A percentile compares a stretch with the other conserved stretches of the same genome.
Conservation (phyloP, 768 basidiomycete species). For the Serpula lacrymans region DNA sequence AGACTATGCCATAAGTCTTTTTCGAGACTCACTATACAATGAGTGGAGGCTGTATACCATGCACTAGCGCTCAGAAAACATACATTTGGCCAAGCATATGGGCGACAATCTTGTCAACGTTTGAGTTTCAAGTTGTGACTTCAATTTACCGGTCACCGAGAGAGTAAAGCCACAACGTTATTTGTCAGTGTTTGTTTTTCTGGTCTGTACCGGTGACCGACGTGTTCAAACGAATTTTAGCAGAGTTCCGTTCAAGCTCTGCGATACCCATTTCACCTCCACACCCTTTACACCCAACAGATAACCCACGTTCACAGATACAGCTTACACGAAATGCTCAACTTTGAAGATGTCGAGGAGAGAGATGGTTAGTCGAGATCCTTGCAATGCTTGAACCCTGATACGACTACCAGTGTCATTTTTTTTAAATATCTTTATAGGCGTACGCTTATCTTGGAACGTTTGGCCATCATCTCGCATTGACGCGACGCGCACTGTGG, state of each 20-base stretch:
- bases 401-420: conserved; percentile 1
- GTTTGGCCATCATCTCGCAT: conserved; percentile 98
- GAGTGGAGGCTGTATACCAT: conserved; percentile 1
- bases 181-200: conserved; percentile 7
- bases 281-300: conserved; percentile 39
- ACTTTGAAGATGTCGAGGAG: conserved; percentile 97
- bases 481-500: conserved; percentile 96
- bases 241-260: too few species aligned
- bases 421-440: conserved; percentile 37
- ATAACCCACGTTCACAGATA: conserved; percentile 26
- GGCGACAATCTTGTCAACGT: not conserved
- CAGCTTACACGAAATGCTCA: conserved; percentile 50
- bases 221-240: conserved; percentile 30
- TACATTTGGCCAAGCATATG: not conserved
- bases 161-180: conserved; percentile 23
- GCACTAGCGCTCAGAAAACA: not conserved
- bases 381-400: not conserved
- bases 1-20: not conserved
- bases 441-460: conserved; percentile 96
- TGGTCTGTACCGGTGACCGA: conserved; percentile 11
- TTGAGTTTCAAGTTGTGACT: not conserved
- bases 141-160: too few species aligned
- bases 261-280: conserved; percentile 15
- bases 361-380: conserved; percentile 68
- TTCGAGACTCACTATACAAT: not conserved